Evolutionary conservation across 345 rosid species (phyloP), one percentile per base, ranked within the genome.

Genomic region (Pistacia integerrima): DNA sequence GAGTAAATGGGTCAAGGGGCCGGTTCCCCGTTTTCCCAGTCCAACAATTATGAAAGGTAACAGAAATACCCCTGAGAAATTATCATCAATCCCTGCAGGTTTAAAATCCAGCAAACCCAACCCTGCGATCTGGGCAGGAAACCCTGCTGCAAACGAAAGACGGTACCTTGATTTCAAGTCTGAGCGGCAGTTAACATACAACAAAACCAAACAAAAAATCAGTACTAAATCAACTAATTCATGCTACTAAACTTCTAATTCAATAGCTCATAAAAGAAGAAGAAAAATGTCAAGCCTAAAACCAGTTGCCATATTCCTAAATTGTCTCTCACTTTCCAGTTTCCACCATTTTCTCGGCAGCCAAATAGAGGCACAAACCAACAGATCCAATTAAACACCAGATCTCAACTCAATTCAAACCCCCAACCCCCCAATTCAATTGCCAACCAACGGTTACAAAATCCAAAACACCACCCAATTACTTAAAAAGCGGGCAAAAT

Each of bases 161-260:
- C 48, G 69, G 41, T 83, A 88, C 91, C 91, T 88, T 88, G 79
- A 88, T 88, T 71, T 86, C 89, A 3, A 88, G 90, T 82, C 90
- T 78, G 77, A 88, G 90, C 14, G 89, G 91, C 91, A 86, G 91
- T 76, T 49, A 74, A 64, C 62, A 41, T 41, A 65, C 8, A 64
- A 55, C 41, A 74, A 74, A 74, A 54, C 35, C 55, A 65, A 65
- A 74, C 51, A 65, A 51, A 74, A 22, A 44, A 55, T 74, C 36
- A 74, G 71, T 65, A 36, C 48, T n/a, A 74, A 54, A 74, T 67
- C 22, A 74, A 65, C 38, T 33, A 74, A 64, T n/a, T 51, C 36
- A 64, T n/a, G 11, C 33, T 61, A 35, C 63, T 20, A 49, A 61
- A 10, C 25, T 60, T 62, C 20, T 14, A 5, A 64, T 35, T 36